Evolutionary conservation across 139 green algal species (phyloP), one percentile per base, ranked within the genome.

Genomic region (Tetratostichococcus sp.): DNA sequence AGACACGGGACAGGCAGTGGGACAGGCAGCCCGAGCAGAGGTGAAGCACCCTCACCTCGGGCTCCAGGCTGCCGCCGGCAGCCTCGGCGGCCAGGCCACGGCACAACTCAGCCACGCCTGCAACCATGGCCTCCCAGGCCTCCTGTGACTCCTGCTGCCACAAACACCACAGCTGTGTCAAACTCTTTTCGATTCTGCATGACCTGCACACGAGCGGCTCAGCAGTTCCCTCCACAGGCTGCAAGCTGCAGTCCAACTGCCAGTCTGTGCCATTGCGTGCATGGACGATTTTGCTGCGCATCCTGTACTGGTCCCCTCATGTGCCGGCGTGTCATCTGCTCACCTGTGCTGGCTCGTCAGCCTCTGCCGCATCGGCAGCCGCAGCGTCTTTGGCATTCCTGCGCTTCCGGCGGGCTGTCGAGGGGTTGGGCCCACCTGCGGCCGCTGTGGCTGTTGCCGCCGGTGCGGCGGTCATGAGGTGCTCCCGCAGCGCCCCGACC

Each of bases 101-200:
- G 42, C 43, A 84, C 17, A 92, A 28, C 69, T 82, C 78, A 30
- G 78, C 77, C 30, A 91, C 70, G n/a, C 89, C 89, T 19, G 59
- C 69, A 32, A 86, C 76, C 42, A 91, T 79, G 3, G 81, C 75
- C 25, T 70, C 31, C 89, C 89, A 94, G 23, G 50, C 79, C 30
- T 84, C 82, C 26, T 58, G 31, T 14, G 81, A 86, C 75, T 93
- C 89, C 1, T 65, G 6, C 58, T 65, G 1, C 30, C 50, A 68
- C 26, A 31, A 34, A 17, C 17, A 25, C 14, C 50, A 26, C 33
- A 22, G 28, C 26, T 28, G 39, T 50, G 39, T 50, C n/a, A n/a
- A n/a, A n/a, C n/a, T n/a, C n/a, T n/a, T n/a, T n/a, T n/a, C n/a
- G n/a, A n/a, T n/a, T n/a, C n/a, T n/a, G n/a, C n/a, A n/a, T n/a